A percentile compares a stretch with the other conserved stretches of the same genome.
These are phyloP conservation scores for Thuja plicata DNA, from an alignment of 83 land plant species.

Conservation along the genomic window DNA sequence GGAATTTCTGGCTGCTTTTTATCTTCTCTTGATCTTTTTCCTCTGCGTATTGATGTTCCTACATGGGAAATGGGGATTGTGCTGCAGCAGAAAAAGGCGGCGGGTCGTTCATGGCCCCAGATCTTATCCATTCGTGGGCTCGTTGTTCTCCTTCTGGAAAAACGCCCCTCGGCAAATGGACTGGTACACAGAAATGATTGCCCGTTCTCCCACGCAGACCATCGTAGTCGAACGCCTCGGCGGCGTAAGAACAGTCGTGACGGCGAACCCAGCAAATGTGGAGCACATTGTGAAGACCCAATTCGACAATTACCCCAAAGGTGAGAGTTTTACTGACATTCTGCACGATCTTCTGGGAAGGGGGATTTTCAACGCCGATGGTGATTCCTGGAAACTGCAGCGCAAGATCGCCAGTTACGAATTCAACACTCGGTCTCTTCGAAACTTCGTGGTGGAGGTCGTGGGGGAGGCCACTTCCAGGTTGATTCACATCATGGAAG, in stretches of 20 bases:
- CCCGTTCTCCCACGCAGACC: conserved; percentile 14
- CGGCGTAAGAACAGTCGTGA: conserved; percentile 8
- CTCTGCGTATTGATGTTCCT: neutral
- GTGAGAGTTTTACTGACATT: neutral
- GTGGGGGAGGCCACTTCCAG: neutral
- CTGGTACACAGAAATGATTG: conserved; percentile 38
- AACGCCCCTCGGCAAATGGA: conserved; percentile 36
- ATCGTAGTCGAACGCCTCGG: conserved; percentile 17
- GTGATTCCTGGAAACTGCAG: neutral
- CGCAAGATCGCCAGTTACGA: neutral
- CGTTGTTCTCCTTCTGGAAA: conserved; percentile 12
- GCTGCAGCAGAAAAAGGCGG: too few relatives aligned
- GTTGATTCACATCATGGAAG: neutral
- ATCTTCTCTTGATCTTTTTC: neutral
- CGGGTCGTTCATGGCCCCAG: neutral
- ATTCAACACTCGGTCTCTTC: conserved; percentile 14
- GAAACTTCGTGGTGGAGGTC: neutral
- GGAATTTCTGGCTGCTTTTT: neutral
- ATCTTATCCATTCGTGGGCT: conserved; percentile 39
- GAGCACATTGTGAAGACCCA: conserved; percentile 29
- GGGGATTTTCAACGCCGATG: neutral
- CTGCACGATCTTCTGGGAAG: conserved; percentile 18
- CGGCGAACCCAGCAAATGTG: conserved; percentile 23
- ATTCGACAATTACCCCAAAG: conserved; percentile 33
- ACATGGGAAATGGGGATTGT: neutral